phyloP scores from a whole-genome alignment of 176 grass and related monocot genomes.

The Raddia guianensis region DNA sequence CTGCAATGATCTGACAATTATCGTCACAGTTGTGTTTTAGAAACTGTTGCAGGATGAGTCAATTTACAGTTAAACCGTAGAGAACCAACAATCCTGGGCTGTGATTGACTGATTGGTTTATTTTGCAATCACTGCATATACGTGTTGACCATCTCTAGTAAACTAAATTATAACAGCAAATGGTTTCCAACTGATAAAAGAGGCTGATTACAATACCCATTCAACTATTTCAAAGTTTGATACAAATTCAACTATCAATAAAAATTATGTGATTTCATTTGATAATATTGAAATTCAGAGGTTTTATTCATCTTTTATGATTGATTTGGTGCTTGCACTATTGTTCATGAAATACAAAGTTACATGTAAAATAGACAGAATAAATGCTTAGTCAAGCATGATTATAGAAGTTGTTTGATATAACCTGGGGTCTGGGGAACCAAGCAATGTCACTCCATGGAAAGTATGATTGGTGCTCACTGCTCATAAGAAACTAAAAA shows the following conservation, averaged over 20 bases:
- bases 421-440: background rate
- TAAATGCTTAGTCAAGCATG: background rate
- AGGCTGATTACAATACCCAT: background rate
- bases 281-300: background rate
- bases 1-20: background rate
- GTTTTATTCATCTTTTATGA: background rate
- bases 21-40: background rate
- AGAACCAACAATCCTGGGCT: background rate
- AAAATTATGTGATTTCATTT: background rate
- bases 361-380: background rate
- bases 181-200: background rate
- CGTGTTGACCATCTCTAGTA: background rate
- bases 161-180: background rate
- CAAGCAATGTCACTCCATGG: background rate
- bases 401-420: background rate
- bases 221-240: background rate
- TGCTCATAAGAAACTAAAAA: constrained; percentile 10
- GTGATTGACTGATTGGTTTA: background rate
- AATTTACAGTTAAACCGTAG: background rate
- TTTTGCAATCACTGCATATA: background rate
- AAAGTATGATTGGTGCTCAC: background rate
- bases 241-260: background rate
- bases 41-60: background rate
- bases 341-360: background rate
- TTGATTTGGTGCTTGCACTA: background rate